Base-by-base conservation (phyloP, 345 rosid species). In the Brassica cretica region DNA sequence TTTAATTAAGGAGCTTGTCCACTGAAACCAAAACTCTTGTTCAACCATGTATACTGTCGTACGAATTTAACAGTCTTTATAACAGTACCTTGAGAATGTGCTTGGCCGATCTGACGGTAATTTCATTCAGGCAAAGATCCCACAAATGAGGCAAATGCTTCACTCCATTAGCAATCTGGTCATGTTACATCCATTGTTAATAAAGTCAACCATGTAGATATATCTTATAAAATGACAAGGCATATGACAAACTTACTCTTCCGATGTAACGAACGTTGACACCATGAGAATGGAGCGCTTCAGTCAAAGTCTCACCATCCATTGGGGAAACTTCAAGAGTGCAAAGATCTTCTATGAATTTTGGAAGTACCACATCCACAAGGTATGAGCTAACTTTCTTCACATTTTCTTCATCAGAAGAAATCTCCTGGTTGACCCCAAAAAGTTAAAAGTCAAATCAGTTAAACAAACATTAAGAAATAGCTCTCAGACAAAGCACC, bases 241-340 rank as follows among this genome's bases (percentile, higher is more conserved):
- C 53, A 72, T 18, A 32, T 29, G 55, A 62, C 8, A 1, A 66
- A 63, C 86, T 83, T 81, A 91, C 99, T 85, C 77, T 91, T 82
- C 99, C 99, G 81, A 96, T 87, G 80, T 96, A 96, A 66, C 98
- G 94, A 72, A 91, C 86, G 80, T 96, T 96, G 75, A 93, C 88
- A 76, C 99, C 99, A 84, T 96, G 98, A 39, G 98, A 96, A 87
- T 96, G 97, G 51, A 96, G 92, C 21, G 98, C 97, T 82, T 93
- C 99, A 60, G 98, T 96, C 70, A 96, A 84, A 35, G 98, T 91
- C 81, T 93, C 97, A 73, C 99, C 98, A 84, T 93, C 99, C 99
- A 96, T 93, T n/a, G 99, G 99, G 65, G 99, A 96, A 76, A 93
- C 99, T 85, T 96, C 99, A 69, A 96, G 92, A 1, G 90, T 71